Evolutionary conservation across 768 basidiomycete genomes (phyloP).

Genomic region (Daedaleopsis nitida): DNA sequence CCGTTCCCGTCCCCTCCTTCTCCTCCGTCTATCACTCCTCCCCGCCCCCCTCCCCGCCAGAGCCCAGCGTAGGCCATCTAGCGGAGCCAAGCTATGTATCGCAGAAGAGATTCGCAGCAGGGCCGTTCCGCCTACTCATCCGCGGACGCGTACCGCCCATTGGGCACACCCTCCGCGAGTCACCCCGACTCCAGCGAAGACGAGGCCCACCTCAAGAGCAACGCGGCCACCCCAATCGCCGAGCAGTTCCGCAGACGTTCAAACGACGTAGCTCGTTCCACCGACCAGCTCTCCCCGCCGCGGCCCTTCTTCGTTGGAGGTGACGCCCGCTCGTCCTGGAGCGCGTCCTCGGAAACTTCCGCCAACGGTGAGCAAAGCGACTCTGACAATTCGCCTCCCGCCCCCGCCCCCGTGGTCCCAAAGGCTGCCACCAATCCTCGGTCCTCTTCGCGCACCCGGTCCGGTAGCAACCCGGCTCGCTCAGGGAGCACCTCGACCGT

Average conservation of each 20-base stretch:
- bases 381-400: constrained; percentile 22
- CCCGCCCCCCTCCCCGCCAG: neutral
- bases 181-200: constrained; percentile 27
- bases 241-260: constrained; percentile 17
- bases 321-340: constrained; percentile 24
- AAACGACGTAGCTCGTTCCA: constrained; percentile 1
- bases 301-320: constrained; percentile 42
- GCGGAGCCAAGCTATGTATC: constrained; percentile 11
- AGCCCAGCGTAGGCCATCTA: constrained; percentile 12
- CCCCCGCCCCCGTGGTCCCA: constrained; percentile 9
- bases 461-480: neutral
- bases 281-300: constrained; percentile 33
- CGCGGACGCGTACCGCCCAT: constrained; percentile 31
- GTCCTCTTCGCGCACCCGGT: constrained; percentile 1
- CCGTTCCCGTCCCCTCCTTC: constrained; percentile 3
- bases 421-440: constrained; percentile 7
- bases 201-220: constrained; percentile 21
- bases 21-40: neutral
- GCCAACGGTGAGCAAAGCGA: constrained; percentile 27
- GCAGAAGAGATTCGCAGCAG: constrained; percentile 20
- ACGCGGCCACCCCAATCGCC: constrained; percentile 18
- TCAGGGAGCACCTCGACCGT: constrained; percentile 1
- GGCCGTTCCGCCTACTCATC: constrained; percentile 23
- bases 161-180: constrained; percentile 21
- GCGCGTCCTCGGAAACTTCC: constrained; percentile 20